These are phyloP conservation scores for Parmelia sp. DNA, from an alignment of 495 filamentous ascomycete species.

Conservation along the genomic window DNA sequence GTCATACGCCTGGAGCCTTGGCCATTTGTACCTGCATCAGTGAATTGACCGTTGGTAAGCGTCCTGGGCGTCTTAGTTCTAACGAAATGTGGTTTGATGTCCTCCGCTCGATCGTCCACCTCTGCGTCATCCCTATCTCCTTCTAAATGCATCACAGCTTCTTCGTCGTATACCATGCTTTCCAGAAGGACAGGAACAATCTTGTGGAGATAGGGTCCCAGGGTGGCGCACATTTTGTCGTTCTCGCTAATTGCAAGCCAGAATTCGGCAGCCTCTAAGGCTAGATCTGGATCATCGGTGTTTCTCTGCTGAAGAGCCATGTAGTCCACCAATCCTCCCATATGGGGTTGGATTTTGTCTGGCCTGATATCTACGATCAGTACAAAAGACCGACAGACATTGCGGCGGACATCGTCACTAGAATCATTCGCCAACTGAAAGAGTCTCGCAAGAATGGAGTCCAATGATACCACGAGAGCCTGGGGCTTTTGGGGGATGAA, in stretches of 20 bases:
- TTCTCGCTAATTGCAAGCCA: slow-evolving; percentile 94
- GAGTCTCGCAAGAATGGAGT: slow-evolving; percentile 70
- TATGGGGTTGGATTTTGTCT: slow-evolving; percentile 82
- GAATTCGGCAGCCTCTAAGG: slow-evolving; percentile 93
- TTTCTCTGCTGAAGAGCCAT: slow-evolving; percentile 84
- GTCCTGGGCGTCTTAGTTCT: slow-evolving; percentile 56
- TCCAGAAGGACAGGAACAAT: slow-evolving; percentile 87
- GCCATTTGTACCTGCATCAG: slow-evolving; percentile 42
- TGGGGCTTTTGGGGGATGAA: slow-evolving; percentile 80
- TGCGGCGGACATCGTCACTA: slow-evolving; percentile 71
- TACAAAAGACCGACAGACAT: slow-evolving; percentile 89
- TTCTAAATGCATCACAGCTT: slow-evolving; percentile 79
- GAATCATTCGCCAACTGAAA: slow-evolving; percentile 73
- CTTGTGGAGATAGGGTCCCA: slow-evolving; percentile 72
- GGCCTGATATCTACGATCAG: slow-evolving; percentile 86
- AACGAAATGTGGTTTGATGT: slow-evolving; percentile 90
- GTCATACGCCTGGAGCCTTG: slow-evolving; percentile 22
- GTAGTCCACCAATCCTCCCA: slow-evolving; percentile 85
- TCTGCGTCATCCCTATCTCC: slow-evolving; percentile 86
- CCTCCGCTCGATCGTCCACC: slow-evolving; percentile 78
- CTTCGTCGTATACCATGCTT: slow-evolving; percentile 94
- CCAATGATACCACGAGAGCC: slow-evolving; percentile 67
- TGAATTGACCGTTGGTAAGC: slow-evolving; percentile 46
- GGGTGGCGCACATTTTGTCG: slow-evolving; percentile 59
- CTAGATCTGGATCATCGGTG: slow-evolving; percentile 78